phyloP scores from a whole-genome alignment of 441 rosid genomes.

The Adansonia madagascariensis region DNA sequence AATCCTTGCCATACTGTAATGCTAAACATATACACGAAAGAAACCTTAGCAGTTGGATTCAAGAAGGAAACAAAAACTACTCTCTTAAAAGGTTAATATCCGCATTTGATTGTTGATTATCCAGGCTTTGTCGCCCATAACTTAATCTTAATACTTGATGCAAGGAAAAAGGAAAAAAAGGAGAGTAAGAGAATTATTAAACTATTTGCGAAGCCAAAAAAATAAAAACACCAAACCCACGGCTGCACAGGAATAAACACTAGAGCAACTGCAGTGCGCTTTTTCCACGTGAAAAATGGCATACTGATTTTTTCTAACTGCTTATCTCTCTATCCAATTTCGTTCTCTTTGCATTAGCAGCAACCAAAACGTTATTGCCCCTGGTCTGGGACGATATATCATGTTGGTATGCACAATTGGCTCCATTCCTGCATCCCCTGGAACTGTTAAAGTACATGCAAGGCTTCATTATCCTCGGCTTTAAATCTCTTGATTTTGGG shows the following conservation, averaged over 20 bases:
- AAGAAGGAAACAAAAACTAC: too few species aligned
- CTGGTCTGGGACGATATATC: constrained; percentile 63
- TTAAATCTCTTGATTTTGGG: constrained; percentile 58
- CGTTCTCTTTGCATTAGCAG: constrained; percentile 76
- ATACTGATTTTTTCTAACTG: constrained; percentile 38
- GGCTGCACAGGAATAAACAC: constrained; percentile 14
- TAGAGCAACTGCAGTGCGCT: constrained; percentile 30
- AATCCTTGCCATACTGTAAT: too few species aligned
- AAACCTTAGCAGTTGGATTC: too few species aligned
- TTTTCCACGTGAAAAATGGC: constrained; percentile 33
- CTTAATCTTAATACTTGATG: constrained; percentile 19
- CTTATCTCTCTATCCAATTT: constrained; percentile 87
- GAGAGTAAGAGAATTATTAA: constrained; percentile 24
- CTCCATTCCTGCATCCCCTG: constrained; percentile 93
- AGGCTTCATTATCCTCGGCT: constrained; percentile 83
- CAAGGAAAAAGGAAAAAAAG: constrained; percentile 19
- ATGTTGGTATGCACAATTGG: constrained; percentile 82
- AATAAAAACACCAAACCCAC: constrained; percentile 5
- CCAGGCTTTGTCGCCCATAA: constrained; percentile 25
- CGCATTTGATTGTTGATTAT: neutral
- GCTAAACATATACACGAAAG: too few species aligned
- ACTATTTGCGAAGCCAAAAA: constrained; percentile 32
- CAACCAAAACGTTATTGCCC: constrained; percentile 50
- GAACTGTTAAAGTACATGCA: constrained; percentile 86
- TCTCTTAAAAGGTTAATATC: too few species aligned